A percentile compares a stretch with the other conserved stretches of the same genome.
These are phyloP conservation scores for Prunus mongolica DNA, from an alignment of 306 rosid species.

Conservation along the genomic window DNA sequence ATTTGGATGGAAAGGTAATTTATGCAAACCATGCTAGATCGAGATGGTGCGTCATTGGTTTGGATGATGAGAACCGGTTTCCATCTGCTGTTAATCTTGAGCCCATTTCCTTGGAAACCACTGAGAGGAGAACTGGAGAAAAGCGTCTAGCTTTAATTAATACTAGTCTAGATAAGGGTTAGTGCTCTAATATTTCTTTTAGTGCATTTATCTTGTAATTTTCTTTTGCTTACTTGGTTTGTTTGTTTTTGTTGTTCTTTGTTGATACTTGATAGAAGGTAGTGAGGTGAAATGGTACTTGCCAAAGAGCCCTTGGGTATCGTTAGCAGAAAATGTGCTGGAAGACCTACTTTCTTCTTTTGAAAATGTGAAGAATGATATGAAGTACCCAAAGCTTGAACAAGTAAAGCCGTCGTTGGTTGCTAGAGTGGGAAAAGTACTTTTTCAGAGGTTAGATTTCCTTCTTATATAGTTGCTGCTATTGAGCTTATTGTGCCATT, in stretches of 20 bases:
- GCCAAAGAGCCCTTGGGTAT: slow-evolving; percentile 23
- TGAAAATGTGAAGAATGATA: slow-evolving; percentile 18
- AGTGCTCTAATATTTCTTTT: not conserved
- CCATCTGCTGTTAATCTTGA: slow-evolving; percentile 29
- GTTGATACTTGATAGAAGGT: slow-evolving; percentile 1
- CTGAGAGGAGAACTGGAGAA: slow-evolving; percentile 13
- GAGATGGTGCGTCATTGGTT: slow-evolving; percentile 36
- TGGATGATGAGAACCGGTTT: slow-evolving; percentile 13
- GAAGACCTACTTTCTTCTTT: slow-evolving; percentile 27
- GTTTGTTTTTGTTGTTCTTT: not conserved
- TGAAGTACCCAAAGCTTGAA: slow-evolving; percentile 5
- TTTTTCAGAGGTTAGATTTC: slow-evolving; percentile 35
- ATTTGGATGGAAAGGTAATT: not conserved
- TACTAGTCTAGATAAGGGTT: slow-evolving; percentile 18
- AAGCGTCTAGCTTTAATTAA: slow-evolving; percentile 27
- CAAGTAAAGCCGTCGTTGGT: slow-evolving; percentile 23
- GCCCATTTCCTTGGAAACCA: slow-evolving; percentile 12
- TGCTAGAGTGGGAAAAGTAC: slow-evolving; percentile 46
- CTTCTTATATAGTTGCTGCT: not conserved
- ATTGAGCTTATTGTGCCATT: not conserved
- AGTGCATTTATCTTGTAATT: not conserved
- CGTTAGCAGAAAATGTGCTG: slow-evolving; percentile 28
- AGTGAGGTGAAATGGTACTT: slow-evolving; percentile 6
- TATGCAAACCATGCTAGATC: slow-evolving; percentile 15
- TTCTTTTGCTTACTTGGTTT: not conserved